Base-by-base conservation (phyloP, 305 asterid genomes). In the Monarda citriodora region DNA sequence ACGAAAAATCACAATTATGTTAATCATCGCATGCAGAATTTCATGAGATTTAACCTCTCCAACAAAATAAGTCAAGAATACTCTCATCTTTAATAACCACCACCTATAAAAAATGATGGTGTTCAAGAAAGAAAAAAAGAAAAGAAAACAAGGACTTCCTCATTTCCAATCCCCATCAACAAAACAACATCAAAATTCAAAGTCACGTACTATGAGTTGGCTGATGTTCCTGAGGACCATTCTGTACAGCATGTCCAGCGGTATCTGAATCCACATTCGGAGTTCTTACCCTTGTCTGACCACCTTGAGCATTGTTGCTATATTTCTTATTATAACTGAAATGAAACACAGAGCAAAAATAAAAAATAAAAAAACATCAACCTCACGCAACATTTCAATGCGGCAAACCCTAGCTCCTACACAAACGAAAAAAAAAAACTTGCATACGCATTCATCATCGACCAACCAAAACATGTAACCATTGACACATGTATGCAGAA, bases 281-380 rank as follows among this genome's bases (percentile, higher is more conserved):
- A 51, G 48, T 75, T 53, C 82, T 54, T 34, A 56, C 79, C 70
- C 87, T 67, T 6, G 75, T 44, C 71, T 77, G 86, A 60, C 84
- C 89, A 58, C 80, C 94, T 78, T 75, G 81, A 52, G 78, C 86
- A 87, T 75, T 70, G 71, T 13, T 83, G 65, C 69, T 70, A 57
- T 76, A 66, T 80, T 82, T 91, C 86, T 80, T 91, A 60, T 77
- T 90, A 58, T 58, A 74, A 77, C 86, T 81, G 78, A 61, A 69
- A 40, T 81, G 78, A 61, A 69, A 40, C 40, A 34, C 34, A 74
- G 46, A 66, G 37, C 15, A 59, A 34, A 64, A 57, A 1, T 32
- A 54, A 53, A 32, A 59, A 34, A 64, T 54, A 1, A 26, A 54
- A 53, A 32, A 47, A 53, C 25, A 14, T 44, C 41, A 74, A 56